Evolutionary conservation across 176 grass and related monocot genomes (phyloP), one percentile per base, ranked within the genome.

Genomic region (Ensete ventricosum): DNA sequence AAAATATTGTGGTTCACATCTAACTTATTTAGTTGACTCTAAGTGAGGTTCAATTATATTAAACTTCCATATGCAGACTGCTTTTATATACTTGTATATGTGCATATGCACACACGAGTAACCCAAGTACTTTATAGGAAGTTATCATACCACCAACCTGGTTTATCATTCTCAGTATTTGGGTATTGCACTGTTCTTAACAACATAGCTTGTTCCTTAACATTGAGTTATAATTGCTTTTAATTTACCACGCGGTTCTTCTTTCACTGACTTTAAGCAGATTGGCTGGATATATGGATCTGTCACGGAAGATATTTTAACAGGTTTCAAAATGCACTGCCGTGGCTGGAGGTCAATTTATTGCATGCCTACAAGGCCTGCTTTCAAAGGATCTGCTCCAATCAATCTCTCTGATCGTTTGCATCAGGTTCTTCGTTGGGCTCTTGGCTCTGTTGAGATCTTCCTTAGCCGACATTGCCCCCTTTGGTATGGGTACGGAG

Each of bases 391-490:
- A 55, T 73, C 72, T 73, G 72, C 72, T 11, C 72, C 72, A 24
- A 73, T 73, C 72, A 74, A 74, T 14, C 72, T 74, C 25, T 74
- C 72, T 0, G 72, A 74, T 74, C 72, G 72, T 59, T 29, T 74
- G 52, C 53, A 74, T 24, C 72, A 74, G 53, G 72, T 74, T 55
- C 72, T 74, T n/a, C 72, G 72, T 20, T 74, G 72, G 72, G 72
- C 72, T 57, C 72, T 74, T 23, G 72, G 72, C 12, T 74, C 72
- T 57, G 72, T 74, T 57, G 72, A 74, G 72, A 74, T 74, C 54
- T 57, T 74, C 24, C 54, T 74, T 17, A 74, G 72, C 72, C 72
- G 72, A 9, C 72, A 74, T 58, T 74, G 72, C 53, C 72, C 72
- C 14, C 53, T 74, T 27, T 74, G 72, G 72, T 74, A 74, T n/a